Evolutionary conservation across 257 asterid genomes (phyloP), one percentile per base, ranked within the genome.

Genomic region (Leptodermis oblonga): DNA sequence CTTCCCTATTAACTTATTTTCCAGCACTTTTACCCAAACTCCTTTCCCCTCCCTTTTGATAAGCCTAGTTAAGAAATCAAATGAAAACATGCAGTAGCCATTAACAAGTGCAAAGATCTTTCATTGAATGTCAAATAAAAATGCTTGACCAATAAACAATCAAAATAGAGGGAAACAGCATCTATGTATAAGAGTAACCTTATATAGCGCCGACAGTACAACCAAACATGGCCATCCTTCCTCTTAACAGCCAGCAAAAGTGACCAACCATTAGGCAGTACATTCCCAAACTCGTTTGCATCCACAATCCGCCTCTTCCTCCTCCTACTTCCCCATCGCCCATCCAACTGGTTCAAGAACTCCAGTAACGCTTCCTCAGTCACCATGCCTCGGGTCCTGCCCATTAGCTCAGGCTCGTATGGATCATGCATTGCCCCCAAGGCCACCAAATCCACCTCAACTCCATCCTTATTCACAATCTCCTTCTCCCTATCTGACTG

Each of bases 311-410:
- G 85, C 85, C 77, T 92, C 85, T 83, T 92, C 86, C 70, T 86
- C 73, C 95, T 84, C 81, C 86, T 82, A 74, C 90, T 92, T 48
- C 88, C 92, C 97, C 97, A 92, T 70, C 81, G 74, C 76, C 97
- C 98, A 54, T 77, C 64, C 74, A 88, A 76, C 37, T 86, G 88
- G 55, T 68, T 69, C 74, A 90, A 71, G 62, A 85, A 90, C 61
- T 72, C 87, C 79, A 85, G 43, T 56, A 92, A 62, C 76, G 82
- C 83, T 76, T 85, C 96, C 76, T 79, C 86, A 11, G 80, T 84
- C 52, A 14, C 71, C 74, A 84, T 48, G 54, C 86, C 88, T 62
- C 82, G 74, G 0, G 89, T 90, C 76, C 87, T 84, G 22, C 68
- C 77, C 70, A 73, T 74, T 67, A 90, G 67, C 33, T 90, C 97